These are phyloP conservation scores for Salix suchowensis DNA, from an alignment of 345 rosid genomes.

Conservation along the genomic window DNA sequence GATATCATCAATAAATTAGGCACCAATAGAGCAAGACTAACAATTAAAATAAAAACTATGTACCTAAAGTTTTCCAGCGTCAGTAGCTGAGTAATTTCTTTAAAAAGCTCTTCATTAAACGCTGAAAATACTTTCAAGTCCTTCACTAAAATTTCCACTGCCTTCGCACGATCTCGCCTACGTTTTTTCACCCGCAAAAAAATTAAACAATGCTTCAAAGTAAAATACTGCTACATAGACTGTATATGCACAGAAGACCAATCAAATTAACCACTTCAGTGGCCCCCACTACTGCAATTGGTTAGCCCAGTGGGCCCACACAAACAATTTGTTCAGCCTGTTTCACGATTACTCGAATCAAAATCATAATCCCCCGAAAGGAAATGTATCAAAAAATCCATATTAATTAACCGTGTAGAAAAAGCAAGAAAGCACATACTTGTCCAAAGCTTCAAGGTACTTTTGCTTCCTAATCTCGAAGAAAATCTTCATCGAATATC, in stretches of 20 bases:
- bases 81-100: conserved; percentile 77
- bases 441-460: conserved; percentile 84
- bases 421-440: conserved; percentile 37
- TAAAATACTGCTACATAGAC: neutral
- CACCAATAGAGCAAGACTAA: neutral
- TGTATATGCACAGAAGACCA: neutral
- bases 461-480: conserved; percentile 91
- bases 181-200: neutral
- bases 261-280: neutral
- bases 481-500: conserved; percentile 92
- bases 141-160: conserved; percentile 76
- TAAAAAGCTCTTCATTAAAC: conserved; percentile 76
- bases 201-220: neutral
- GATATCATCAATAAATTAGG: neutral
- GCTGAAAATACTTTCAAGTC: conserved; percentile 79
- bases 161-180: conserved; percentile 79
- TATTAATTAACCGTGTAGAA: neutral
- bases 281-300: neutral
- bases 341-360: neutral
- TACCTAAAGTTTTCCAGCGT: conserved; percentile 85
- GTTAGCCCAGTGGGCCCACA: neutral
- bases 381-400: neutral
- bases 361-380: neutral
- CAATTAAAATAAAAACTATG: neutral
- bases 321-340: neutral